Conservation (phyloP, 2,329 filamentous ascomycete genomes). For the Diplodia seriata region DNA sequence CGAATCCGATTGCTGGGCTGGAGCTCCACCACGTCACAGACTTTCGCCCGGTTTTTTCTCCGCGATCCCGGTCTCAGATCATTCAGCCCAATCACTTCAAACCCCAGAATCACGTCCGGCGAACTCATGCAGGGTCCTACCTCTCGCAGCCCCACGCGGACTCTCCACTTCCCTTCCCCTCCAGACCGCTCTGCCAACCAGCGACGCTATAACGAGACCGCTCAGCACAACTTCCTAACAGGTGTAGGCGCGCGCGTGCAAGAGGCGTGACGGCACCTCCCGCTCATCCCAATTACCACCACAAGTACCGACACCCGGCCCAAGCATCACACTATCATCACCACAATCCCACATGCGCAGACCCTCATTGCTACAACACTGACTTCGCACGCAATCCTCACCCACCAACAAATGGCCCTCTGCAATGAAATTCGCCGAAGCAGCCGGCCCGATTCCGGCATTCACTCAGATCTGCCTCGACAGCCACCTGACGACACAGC, state of each 20-base stretch:
- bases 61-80: conserved; percentile 23
- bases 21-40: conserved; percentile 23
- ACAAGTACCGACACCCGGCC: background rate
- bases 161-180: background rate
- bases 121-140: conserved; percentile 12
- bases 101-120: background rate
- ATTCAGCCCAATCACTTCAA: background rate
- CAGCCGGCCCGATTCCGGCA: conserved; percentile 8
- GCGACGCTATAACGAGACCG: conserved; percentile 1
- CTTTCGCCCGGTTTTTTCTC: background rate
- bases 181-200: conserved; percentile 10
- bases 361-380: background rate
- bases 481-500: background rate
- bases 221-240: background rate
- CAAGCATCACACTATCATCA: background rate
- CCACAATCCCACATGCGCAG: background rate
- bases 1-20: conserved; percentile 24
- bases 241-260: conserved; percentile 11
- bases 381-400: background rate
- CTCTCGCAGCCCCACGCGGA: background rate
- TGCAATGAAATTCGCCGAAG: background rate
- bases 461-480: background rate
- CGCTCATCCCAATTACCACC: conserved; percentile 17
- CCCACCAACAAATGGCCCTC: background rate
- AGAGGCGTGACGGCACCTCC: background rate